Base-by-base conservation (phyloP, 257 asterid genomes). In the Lycium barbarum region DNA sequence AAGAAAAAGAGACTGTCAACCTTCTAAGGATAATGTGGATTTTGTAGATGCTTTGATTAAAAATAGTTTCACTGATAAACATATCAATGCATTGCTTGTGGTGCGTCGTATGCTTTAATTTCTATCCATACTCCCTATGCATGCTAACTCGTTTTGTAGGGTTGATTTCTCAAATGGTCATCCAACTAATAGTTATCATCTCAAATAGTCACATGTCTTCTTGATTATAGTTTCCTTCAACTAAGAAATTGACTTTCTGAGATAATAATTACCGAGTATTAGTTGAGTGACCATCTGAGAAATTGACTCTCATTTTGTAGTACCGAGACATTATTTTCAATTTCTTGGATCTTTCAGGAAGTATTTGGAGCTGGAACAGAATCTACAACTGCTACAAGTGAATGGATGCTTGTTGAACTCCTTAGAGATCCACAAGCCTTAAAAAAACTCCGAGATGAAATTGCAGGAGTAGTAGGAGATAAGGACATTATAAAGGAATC, bases 351-450 rank as follows among this genome's bases (percentile, higher is more conserved):
- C 40, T 73, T 11, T 73, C n/a, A 47, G 80, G 80, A 73, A 73
- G 10, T 73, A 49, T 73, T 73, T 73, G 40, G 7, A 47, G 80
- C 80, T 6, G 80, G 80, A 10, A 73, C 80, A 73, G 80, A 73
- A 47, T 73, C 80, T 45, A 45, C 80, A 14, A 73, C 80, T 47
- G 80, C 59, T 47, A 73, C 80, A 14, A 45, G 80, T 12, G 59
- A 73, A 73, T 73, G 80, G 80, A 73, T 72, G 59, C 40, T 73
- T 47, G 80, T 73, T 4, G 80, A 73, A 20, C 59, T 73, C 12
- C 80, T 73, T 11, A 73, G 59, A 47, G 47, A 47, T 5, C n/a
- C 57, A 73, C 58, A 47, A 47, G 40, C 59, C 40, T 20, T 73
- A 6, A 11, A 73, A 73, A 20, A 73, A 45, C 80, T 47, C 17